Conservation (phyloP, 768 basidiomycete species). For the Mrakia gelida region DNA sequence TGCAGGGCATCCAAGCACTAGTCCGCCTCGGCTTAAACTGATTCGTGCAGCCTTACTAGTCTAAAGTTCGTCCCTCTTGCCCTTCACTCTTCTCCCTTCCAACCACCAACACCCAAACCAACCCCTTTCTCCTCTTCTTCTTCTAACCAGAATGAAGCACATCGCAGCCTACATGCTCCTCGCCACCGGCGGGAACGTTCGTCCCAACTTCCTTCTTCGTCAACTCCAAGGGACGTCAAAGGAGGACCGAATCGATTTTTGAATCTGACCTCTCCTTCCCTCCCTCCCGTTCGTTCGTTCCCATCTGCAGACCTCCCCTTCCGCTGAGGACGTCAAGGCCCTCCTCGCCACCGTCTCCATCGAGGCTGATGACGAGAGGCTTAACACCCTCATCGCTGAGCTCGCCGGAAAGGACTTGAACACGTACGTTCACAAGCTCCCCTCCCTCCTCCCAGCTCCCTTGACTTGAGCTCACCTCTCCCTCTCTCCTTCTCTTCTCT, state of each 20-base stretch:
- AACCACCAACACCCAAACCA: conserved; percentile 37
- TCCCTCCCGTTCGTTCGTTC: background rate
- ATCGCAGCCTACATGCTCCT: conserved; percentile 97
- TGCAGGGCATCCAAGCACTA: conserved; percentile 18
- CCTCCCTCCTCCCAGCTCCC: background rate
- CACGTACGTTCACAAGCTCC: conserved; percentile 52
- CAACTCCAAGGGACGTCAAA: background rate
- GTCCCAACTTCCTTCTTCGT: conserved; percentile 43
- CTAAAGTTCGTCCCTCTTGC: conserved; percentile 23
- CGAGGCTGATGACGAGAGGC: conserved; percentile 75
- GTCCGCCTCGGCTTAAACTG: conserved; percentile 23
- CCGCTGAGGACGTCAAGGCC: conserved; percentile 79
- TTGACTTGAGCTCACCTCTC: background rate
- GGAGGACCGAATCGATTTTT: background rate
- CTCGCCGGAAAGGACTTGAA: conserved; percentile 84
- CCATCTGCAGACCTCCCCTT: conserved; percentile 46
- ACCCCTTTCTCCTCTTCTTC: conserved; percentile 7
- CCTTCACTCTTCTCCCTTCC: background rate
- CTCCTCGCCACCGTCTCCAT: conserved; percentile 81
- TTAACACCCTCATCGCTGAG: conserved; percentile 79
- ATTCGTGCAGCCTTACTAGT: conserved; percentile 19
- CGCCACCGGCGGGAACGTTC: conserved; percentile 84
- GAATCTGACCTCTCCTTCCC: background rate
- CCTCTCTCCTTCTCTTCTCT: background rate
- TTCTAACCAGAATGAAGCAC: conserved; percentile 42